Percentiles rank a stretch among this genome's conserved stretches.
These are phyloP conservation scores for Saprolegnia diclina DNA, from an alignment of 352 stramenopile species.

Conservation along the genomic window DNA sequence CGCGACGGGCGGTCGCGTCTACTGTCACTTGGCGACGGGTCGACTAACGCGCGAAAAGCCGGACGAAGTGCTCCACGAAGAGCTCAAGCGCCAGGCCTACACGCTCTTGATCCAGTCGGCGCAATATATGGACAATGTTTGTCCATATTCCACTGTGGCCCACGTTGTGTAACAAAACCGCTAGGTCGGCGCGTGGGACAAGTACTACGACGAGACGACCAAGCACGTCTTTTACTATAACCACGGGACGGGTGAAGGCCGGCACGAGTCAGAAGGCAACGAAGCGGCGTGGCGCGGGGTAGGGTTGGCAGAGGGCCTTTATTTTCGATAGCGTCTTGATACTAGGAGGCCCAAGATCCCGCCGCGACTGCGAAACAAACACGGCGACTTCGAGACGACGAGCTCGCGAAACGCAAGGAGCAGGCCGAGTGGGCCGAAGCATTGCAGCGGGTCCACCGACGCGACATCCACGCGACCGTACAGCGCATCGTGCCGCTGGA, in stretches of 20 bases:
- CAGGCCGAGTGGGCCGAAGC: constrained; percentile 61
- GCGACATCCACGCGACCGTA: constrained; percentile 31
- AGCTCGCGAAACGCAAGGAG: constrained; percentile 45
- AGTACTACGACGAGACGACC: constrained; percentile 50
- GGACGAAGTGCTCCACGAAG: constrained; percentile 38
- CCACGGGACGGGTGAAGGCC: constrained; percentile 51
- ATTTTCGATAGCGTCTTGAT: background rate
- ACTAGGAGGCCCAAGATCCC: background rate
- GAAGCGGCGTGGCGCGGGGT: background rate
- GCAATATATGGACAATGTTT: constrained; percentile 8
- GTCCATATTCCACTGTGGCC: background rate
- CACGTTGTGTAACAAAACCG: too few species aligned
- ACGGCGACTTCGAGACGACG: constrained; percentile 34
- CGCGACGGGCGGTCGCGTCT: constrained; percentile 10
- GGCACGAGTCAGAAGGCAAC: constrained; percentile 46
- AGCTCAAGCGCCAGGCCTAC: constrained; percentile 53
- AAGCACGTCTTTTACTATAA: constrained; percentile 66
- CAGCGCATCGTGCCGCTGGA: constrained; percentile 17
- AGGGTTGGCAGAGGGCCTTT: background rate
- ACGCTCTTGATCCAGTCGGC: constrained; percentile 33
- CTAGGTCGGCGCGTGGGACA: constrained; percentile 43
- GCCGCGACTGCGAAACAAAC: background rate
- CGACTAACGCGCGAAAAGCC: constrained; percentile 52
- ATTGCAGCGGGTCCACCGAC: constrained; percentile 41
- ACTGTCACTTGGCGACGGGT: constrained; percentile 33